Percentiles rank a stretch among this genome's conserved stretches.
Conservation (phyloP, 345 rosid species). For the Passiflora organensis region DNA sequence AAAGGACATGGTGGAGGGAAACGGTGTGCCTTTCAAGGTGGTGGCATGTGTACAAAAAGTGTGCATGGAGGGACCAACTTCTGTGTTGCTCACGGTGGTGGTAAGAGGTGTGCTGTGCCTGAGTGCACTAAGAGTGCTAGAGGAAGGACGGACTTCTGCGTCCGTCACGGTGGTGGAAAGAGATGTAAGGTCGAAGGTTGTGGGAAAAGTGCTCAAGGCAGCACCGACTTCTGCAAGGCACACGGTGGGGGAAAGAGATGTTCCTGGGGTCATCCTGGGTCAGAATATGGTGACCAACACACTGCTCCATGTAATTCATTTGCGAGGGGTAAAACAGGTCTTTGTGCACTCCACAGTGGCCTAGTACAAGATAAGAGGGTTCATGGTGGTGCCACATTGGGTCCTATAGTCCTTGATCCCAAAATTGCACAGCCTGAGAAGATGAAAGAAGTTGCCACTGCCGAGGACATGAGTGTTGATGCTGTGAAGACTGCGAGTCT, state of each 20-base stretch:
- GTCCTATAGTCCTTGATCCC: slow-evolving; percentile 50
- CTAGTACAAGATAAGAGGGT: slow-evolving; percentile 80
- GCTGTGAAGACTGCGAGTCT: slow-evolving; percentile 24
- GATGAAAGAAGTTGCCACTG: slow-evolving; percentile 40
- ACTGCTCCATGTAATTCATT: slow-evolving; percentile 75
- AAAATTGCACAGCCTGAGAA: slow-evolving; percentile 39
- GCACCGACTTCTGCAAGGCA: slow-evolving; percentile 95
- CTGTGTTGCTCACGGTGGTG: slow-evolving; percentile 98
- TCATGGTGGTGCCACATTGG: slow-evolving; percentile 67
- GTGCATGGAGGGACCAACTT: slow-evolving; percentile 98
- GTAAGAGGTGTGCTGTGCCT: slow-evolving; percentile 82
- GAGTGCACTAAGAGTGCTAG: slow-evolving; percentile 97
- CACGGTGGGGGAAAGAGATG: slow-evolving; percentile 97
- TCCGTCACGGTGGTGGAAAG: slow-evolving; percentile 98
- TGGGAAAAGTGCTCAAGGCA: slow-evolving; percentile 95
- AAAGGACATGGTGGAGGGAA: slow-evolving; percentile 99
- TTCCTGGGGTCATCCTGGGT: slow-evolving; percentile 87
- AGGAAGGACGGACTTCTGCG: slow-evolving; percentile 90
- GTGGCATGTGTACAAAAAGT: slow-evolving; percentile 79
- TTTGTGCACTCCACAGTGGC: slow-evolving; percentile 76
- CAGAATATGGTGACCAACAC: slow-evolving; percentile 49
- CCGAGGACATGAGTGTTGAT: slow-evolving; percentile 60
- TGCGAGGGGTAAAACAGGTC: slow-evolving; percentile 85
- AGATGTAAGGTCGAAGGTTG: slow-evolving; percentile 85
- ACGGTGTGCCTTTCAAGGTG: slow-evolving; percentile 82